phyloP scores from a whole-genome alignment of 2,329 filamentous ascomycete genomes.

The Nemania bipapillata region DNA sequence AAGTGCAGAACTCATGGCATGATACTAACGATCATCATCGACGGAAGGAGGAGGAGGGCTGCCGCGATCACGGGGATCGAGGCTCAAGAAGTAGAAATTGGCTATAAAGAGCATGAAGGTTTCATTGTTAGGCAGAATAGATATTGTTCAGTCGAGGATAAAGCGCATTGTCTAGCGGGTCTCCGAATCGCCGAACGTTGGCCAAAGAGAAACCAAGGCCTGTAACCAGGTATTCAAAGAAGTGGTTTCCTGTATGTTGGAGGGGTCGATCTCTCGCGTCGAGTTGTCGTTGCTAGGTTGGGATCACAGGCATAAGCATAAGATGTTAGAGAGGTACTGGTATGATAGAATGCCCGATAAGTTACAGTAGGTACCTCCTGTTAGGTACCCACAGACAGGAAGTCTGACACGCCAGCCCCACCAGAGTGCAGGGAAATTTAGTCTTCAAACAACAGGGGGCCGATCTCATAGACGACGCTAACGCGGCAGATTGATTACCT shows the following conservation, averaged over 20 bases:
- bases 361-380: no score
- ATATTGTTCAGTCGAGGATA: slow-evolving; percentile 42
- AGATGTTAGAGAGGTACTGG: neutral
- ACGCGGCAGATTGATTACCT: slow-evolving; percentile 25
- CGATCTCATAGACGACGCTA: slow-evolving; percentile 22
- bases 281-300: slow-evolving; percentile 20
- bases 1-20: slow-evolving; percentile 36
- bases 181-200: slow-evolving; percentile 21
- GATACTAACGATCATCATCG: slow-evolving; percentile 23
- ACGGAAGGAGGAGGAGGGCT: slow-evolving; percentile 18
- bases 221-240: slow-evolving; percentile 12
- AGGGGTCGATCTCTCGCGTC: slow-evolving; percentile 1
- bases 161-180: slow-evolving; percentile 41
- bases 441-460: slow-evolving; percentile 23
- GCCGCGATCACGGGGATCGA: slow-evolving; percentile 13
- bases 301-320: slow-evolving; percentile 8
- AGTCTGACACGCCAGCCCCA: neutral
- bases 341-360: no score
- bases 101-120: slow-evolving; percentile 38
- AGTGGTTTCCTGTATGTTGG: neutral
- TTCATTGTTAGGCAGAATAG: slow-evolving; percentile 43
- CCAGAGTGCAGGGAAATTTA: slow-evolving; percentile 5
- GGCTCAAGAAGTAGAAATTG: slow-evolving; percentile 38
- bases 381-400: neutral
- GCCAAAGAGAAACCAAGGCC: slow-evolving; percentile 26